Evolutionary conservation across 2,329 filamentous ascomycete genomes (phyloP).

Genomic region (Pseudocercospora macadamiae): DNA sequence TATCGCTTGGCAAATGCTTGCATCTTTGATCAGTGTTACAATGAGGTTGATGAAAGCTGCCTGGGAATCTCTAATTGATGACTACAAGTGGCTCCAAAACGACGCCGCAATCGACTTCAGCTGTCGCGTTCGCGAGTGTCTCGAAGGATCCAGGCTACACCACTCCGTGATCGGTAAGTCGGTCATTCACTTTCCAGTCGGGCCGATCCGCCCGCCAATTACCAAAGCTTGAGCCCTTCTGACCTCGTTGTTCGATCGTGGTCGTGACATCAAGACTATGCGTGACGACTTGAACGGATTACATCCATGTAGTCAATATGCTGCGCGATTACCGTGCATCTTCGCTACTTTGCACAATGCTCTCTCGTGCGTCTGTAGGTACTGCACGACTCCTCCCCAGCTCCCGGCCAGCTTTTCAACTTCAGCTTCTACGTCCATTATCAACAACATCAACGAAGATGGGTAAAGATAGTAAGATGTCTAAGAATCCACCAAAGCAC

Average conservation of each 20-base stretch:
- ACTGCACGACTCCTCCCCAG: conserved; percentile 11
- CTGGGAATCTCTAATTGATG: not conserved
- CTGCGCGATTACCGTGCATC: conserved; percentile 1
- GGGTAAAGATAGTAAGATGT: conserved; percentile 40
- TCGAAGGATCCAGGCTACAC: conserved; percentile 2
- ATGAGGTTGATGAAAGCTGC: not conserved
- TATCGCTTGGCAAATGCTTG: not conserved
- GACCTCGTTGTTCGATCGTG: not conserved
- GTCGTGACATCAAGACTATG: conserved; percentile 9
- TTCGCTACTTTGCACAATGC: conserved; percentile 11
- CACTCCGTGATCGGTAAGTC: not conserved
- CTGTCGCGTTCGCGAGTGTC: conserved; percentile 3
- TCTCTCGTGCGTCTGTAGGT: conserved; percentile 17
- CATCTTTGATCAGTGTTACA: not conserved
- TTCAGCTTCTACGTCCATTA: conserved; percentile 23
- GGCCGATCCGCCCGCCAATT: conserved; percentile 3
- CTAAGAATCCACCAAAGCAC: conserved; percentile 39
- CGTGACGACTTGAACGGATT: not conserved
- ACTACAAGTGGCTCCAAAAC: not conserved
- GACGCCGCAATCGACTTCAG: not conserved
- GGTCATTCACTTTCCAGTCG: not conserved
- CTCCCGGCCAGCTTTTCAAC: conserved; percentile 2
- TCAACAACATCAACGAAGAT: conserved; percentile 29
- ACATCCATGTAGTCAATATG: conserved; percentile 8
- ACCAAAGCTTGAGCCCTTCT: not conserved